Evolutionary conservation across 2,329 filamentous ascomycete species (phyloP).

Genomic region (Nothopassalora personata): DNA sequence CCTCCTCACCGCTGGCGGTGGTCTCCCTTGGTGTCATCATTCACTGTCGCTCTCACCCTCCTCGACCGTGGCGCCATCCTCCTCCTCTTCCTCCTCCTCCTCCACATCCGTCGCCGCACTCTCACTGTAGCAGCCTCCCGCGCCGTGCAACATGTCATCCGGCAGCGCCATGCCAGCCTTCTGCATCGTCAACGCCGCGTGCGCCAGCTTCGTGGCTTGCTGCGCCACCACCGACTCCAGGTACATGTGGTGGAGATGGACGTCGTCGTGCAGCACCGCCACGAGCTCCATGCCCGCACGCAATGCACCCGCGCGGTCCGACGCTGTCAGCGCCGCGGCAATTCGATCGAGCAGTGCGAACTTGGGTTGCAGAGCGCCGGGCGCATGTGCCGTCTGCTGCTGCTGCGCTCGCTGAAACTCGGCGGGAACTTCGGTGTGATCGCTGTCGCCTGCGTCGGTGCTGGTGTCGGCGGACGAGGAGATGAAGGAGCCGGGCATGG

Average conservation of each 20-base stretch:
- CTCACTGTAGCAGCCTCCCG: background rate
- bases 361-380: background rate
- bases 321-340: background rate
- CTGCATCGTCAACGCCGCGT: background rate
- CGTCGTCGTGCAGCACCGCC: background rate
- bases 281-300: background rate
- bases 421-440: background rate
- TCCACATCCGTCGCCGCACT: background rate
- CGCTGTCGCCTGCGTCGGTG: background rate
- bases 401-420: background rate
- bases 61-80: no score
- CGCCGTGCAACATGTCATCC: background rate
- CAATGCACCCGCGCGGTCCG: background rate
- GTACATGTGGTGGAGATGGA: background rate
- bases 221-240: background rate
- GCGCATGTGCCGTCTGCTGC: background rate
- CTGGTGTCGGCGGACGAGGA: background rate
- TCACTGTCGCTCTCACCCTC: no score
- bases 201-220: background rate
- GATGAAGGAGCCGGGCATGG: background rate
- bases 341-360: background rate
- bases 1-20: no score
- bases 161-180: background rate
- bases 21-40: no score
- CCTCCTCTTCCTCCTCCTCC: background rate